Base-by-base conservation (phyloP, 2,329 filamentous ascomycete genomes). In the Cryphonectria parasitica region DNA sequence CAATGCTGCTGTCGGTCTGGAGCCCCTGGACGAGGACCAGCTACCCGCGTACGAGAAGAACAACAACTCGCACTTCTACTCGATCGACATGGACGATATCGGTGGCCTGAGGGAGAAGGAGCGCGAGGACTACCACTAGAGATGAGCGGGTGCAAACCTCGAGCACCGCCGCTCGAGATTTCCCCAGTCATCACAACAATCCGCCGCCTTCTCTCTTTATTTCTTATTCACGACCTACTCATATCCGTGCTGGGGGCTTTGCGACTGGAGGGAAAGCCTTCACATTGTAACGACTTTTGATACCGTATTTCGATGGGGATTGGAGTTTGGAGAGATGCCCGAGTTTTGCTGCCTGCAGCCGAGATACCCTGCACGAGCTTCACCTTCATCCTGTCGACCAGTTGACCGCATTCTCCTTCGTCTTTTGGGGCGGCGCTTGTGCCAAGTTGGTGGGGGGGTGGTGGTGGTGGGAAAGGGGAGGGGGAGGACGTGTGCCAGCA, bases 71-170 rank as follows among this genome's bases (percentile, higher is more conserved):
- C 89, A 94, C 75, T 98, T 98, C 83, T 93, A 97, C 80, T 96
- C 94, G 3, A 90, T 99, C 76, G 95, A 99, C 80, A 92, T 99
- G 80, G 93, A 98, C 76, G 90, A 93, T 74, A 97, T 98, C 79
- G 96, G 96, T 66, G 96, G 96, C 19, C 84, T 98, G 75, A 97
- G 95, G 83, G 96, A 98, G 86, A 97, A 97, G 86, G 88, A 92
- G 75, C 81, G 81, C 75, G 75, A 76, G 68, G 77, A 80, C 67
- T 82, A 80, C 74, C 74, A 77, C 65, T 78, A 77, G 60, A 7
- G 22, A 17, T 28, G 63, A 31, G 39, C 41, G 43, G 11, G 39
- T 13, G 64, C 22, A 28, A 39, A 43, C 28, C 58, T 45, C 61
- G 63, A 49, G 45, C 67, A 7, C 41, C 41, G 22, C 34, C 41